Evolutionary conservation across 2,329 filamentous ascomycete species (phyloP), one percentile per base, ranked within the genome.

Genomic region (Scedosporium aurantiacum): DNA sequence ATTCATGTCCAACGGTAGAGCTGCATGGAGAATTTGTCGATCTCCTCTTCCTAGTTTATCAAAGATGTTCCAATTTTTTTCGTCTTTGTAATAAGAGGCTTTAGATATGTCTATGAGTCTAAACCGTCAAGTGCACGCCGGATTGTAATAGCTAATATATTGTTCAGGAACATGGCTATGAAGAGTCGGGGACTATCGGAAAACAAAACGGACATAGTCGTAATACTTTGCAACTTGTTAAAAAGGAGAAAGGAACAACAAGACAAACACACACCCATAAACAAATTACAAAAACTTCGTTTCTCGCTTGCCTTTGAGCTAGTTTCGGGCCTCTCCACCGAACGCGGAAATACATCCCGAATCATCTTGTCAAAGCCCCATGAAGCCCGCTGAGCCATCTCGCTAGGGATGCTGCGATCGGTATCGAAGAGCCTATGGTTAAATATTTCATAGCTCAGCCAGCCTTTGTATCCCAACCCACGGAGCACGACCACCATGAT

Each of bases 371-470:
- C 76, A 68, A 77, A 79, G 0, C 85, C 85, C 12, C 82, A 77
- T 0, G 70, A 72, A 0, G 80, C 72, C 73, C 69, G 79, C 72
- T 69, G 87, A 75, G 66, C 88, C 85, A 64, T 59, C 66, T 82
- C 78, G 62, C 76, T 75, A 0, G 84, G 83, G 3, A 86, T 80
- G 0, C 67, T 68, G 3, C 74, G 61, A 8, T 78, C 78, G 8
- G 73, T 68, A 62, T 85, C 79, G 1, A 77, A 74, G 76, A 88
- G 81, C 27, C 78, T 78, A 40, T 80, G 73, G 66, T 84, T 83
- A 69, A 90, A 91, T 16, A 91, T 72, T 74, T 91, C 88, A 65
- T 89, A 81, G 67, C 85, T 88, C 56, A 90, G 77, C 82, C 85
- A 90, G 2, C 88, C 88, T 60, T 82, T 74, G 65, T 83, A 91